These are phyloP conservation scores for Cutaneotrichosporon mucoides DNA, from an alignment of 1,284 basidiomycete genomes.

Conservation along the genomic window DNA sequence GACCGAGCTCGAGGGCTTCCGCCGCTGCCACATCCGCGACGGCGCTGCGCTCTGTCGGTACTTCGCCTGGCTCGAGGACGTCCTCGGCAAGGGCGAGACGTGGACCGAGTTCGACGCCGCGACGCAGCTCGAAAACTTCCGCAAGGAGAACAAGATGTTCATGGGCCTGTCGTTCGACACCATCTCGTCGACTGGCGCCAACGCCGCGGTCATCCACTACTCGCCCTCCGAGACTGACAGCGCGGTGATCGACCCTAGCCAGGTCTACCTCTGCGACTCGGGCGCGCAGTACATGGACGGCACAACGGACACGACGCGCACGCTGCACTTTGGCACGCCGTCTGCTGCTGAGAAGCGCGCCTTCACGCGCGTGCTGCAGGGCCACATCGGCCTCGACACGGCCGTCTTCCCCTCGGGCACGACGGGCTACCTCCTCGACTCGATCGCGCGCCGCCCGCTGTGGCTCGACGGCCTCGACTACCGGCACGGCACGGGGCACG, in stretches of 20 bases:
- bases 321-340: conserved; percentile 87
- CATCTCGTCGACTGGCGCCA: conserved; percentile 84
- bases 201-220: conserved; percentile 94
- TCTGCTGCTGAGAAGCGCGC: conserved; percentile 76
- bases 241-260: conserved; percentile 68
- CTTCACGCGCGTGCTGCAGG: conserved; percentile 70
- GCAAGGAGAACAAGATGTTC: conserved; percentile 76
- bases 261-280: conserved; percentile 93
- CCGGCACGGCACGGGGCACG: conserved; percentile 84
- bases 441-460: conserved; percentile 73
- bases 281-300: conserved; percentile 86
- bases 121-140: conserved; percentile 69
- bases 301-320: conserved; percentile 91
- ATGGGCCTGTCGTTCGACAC: conserved; percentile 86
- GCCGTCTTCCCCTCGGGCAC: conserved; percentile 83
- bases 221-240: conserved; percentile 70
- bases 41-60: conserved; percentile 80
- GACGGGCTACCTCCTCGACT: conserved; percentile 60
- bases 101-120: conserved; percentile 80
- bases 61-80: conserved; percentile 92
- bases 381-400: conserved; percentile 55
- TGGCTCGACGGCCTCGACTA: conserved; percentile 85
- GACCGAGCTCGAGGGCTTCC: conserved; percentile 82
- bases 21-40: conserved; percentile 82
- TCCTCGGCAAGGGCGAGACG: conserved; percentile 61